Evolutionary conservation across 345 rosid species (phyloP).

Genomic region (Hibiscus trionum): DNA sequence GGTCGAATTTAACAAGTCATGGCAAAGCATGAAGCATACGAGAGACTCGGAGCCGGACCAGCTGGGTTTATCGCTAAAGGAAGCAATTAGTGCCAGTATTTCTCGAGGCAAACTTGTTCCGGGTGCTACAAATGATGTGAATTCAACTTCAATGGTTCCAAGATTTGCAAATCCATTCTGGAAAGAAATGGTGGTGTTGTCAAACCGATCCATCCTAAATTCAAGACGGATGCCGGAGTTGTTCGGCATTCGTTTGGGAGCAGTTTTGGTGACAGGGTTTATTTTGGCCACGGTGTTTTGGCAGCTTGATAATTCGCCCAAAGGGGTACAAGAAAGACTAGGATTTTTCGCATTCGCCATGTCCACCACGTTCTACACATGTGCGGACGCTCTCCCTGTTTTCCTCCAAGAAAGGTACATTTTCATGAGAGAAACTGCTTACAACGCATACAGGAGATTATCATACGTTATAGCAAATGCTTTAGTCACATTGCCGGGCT

Average conservation of each 20-base stretch:
- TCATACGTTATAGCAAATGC: conserved; percentile 88
- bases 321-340: conserved; percentile 75
- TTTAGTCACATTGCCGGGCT: conserved; percentile 42
- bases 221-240: conserved; percentile 71
- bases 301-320: conserved; percentile 79
- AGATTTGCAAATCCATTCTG: conserved; percentile 78
- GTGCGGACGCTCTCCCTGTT: conserved; percentile 88
- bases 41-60: conserved; percentile 25
- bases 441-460: conserved; percentile 79
- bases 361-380: conserved; percentile 96
- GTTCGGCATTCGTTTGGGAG: conserved; percentile 66
- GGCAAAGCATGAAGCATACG: conserved; percentile 60
- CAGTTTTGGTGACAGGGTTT: conserved; percentile 81
- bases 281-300: conserved; percentile 86
- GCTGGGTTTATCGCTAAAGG: conserved; percentile 58
- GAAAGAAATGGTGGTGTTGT: conserved; percentile 69
- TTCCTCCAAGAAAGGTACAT: conserved; percentile 93
- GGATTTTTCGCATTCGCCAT: conserved; percentile 95
- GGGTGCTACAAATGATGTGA: conserved; percentile 24
- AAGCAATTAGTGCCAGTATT: conserved; percentile 86
- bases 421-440: conserved; percentile 93
- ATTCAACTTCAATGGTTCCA: conserved; percentile 55
- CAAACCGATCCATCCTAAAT: conserved; percentile 57
- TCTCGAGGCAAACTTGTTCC: conserved; percentile 84
- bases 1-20: conserved; percentile 68